Evolutionary conservation across 495 filamentous ascomycete species (phyloP).

Genomic region (Aspergillus hancockii): DNA sequence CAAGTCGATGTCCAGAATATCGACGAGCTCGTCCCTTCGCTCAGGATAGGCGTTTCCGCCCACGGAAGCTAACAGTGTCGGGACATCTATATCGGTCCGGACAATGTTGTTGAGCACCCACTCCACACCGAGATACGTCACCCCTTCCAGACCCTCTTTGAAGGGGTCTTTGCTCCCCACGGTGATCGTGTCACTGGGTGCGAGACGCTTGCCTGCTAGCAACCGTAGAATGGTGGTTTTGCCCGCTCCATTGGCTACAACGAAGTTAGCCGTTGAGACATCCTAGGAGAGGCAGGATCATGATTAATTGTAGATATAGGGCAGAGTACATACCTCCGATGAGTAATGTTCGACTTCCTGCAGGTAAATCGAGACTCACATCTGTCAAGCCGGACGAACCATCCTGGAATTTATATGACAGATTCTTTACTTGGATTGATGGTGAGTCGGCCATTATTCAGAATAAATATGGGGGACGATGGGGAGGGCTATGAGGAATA

Average conservation of each 20-base stretch:
- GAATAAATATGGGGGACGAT: background rate
- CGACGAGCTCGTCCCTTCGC: slow-evolving; percentile 81
- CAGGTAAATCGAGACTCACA: slow-evolving; percentile 73
- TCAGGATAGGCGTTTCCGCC: slow-evolving; percentile 81
- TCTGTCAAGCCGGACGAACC: slow-evolving; percentile 68
- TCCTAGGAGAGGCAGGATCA: background rate
- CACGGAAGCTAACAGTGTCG: slow-evolving; percentile 78
- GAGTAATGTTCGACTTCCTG: slow-evolving; percentile 82
- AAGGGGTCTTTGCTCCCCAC: slow-evolving; percentile 89
- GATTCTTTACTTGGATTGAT: slow-evolving; percentile 67
- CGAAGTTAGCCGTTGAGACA: background rate
- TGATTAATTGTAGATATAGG: background rate
- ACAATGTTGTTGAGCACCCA: slow-evolving; percentile 99
- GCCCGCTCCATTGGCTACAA: slow-evolving; percentile 85
- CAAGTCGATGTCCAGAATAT: slow-evolving; percentile 88
- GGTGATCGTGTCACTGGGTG: slow-evolving; percentile 68
- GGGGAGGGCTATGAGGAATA: background rate
- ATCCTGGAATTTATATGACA: slow-evolving; percentile 90
- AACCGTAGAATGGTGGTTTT: slow-evolving; percentile 94
- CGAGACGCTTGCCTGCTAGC: slow-evolving; percentile 89
- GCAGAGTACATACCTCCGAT: slow-evolving; percentile 70
- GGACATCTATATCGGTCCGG: slow-evolving; percentile 89
- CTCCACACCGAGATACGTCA: slow-evolving; percentile 95
- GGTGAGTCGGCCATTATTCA: slow-evolving; percentile 34
- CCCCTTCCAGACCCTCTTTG: slow-evolving; percentile 80